Percentiles rank a stretch among this genome's conserved stretches.
Evolutionary conservation across 2,329 filamentous ascomycete genomes (phyloP).

Genomic region (Sarocladium kiliense): DNA sequence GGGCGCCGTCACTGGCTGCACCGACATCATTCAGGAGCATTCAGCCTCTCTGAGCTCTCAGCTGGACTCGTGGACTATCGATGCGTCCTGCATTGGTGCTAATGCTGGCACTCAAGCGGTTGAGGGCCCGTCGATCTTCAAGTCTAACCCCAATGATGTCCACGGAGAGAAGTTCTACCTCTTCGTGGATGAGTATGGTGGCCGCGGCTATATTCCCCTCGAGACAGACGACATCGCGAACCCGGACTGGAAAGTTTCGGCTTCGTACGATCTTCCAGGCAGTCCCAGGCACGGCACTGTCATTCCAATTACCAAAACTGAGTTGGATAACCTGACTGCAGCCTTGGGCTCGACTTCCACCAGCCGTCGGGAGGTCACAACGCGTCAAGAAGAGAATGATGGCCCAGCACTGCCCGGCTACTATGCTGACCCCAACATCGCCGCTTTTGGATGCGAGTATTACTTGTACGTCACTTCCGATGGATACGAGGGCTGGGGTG

Average conservation of each 20-base stretch:
- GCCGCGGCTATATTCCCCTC: conserved; percentile 47
- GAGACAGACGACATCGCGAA: conserved; percentile 44
- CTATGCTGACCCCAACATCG: conserved; percentile 43
- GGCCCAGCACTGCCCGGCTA: conserved; percentile 33
- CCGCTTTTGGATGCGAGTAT: conserved; percentile 34
- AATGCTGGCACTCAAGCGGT: conserved; percentile 43
- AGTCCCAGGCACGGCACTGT: conserved; percentile 51
- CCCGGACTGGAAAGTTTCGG: conserved; percentile 42
- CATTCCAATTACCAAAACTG: conserved; percentile 42
- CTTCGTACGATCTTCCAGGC: conserved; percentile 38
- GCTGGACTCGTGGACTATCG: conserved; percentile 36
- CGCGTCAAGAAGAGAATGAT: conserved; percentile 3
- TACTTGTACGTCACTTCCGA: conserved; percentile 45
- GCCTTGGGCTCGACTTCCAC: not conserved
- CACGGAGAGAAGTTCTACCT: conserved; percentile 50
- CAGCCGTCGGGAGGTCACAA: not conserved
- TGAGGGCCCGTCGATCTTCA: conserved; percentile 48
- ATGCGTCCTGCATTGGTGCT: conserved; percentile 43
- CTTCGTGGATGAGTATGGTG: conserved; percentile 48
- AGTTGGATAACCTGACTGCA: conserved; percentile 29
- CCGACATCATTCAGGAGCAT: conserved; percentile 49
- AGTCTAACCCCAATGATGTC: conserved; percentile 41
- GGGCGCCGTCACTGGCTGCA: conserved; percentile 43
- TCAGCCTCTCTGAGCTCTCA: conserved; percentile 35
- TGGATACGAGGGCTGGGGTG: conserved; percentile 37